phyloP scores from a whole-genome alignment of 1,284 basidiomycete genomes.

The Inonotus hispidus region DNA sequence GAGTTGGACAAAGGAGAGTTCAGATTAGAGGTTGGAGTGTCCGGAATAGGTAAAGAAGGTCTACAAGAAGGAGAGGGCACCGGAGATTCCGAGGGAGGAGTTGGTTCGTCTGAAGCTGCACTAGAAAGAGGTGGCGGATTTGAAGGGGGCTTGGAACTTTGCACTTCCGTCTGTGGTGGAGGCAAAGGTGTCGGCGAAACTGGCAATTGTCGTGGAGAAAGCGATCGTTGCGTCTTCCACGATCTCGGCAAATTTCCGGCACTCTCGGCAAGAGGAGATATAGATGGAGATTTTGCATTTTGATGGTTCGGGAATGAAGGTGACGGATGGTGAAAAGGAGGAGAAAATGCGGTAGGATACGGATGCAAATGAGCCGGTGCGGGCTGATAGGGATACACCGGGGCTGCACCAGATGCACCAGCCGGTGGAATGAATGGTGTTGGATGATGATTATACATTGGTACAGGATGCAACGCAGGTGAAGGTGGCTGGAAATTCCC shows the following conservation, averaged over 20 bases:
- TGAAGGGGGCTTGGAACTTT: not conserved
- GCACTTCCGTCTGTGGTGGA: not conserved
- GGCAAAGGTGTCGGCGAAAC: conserved; percentile 5
- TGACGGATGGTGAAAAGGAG: conserved; percentile 1
- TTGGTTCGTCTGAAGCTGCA: not conserved
- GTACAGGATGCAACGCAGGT: conserved; percentile 8
- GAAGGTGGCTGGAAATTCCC: conserved; percentile 9
- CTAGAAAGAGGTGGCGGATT: not conserved
- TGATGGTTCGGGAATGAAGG: conserved; percentile 6
- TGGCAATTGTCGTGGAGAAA: conserved; percentile 1
- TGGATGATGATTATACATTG: conserved; percentile 9
- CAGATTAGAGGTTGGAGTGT: not conserved
- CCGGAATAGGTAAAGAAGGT: not conserved
- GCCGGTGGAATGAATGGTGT: conserved; percentile 9
- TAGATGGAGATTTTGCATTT: conserved; percentile 9
- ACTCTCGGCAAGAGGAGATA: not conserved
- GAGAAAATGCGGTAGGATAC: conserved; percentile 4
- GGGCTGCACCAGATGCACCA: not conserved
- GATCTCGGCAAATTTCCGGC: not conserved
- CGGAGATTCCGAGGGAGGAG: not conserved
- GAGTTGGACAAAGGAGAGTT: not conserved
- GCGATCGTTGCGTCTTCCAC: not conserved
- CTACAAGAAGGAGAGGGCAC: not conserved
- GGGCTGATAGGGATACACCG: conserved; percentile 13
- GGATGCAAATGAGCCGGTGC: conserved; percentile 9